Base-by-base conservation (phyloP, 371 early-diverging fungal genomes). In the Zychaea mexicana region DNA sequence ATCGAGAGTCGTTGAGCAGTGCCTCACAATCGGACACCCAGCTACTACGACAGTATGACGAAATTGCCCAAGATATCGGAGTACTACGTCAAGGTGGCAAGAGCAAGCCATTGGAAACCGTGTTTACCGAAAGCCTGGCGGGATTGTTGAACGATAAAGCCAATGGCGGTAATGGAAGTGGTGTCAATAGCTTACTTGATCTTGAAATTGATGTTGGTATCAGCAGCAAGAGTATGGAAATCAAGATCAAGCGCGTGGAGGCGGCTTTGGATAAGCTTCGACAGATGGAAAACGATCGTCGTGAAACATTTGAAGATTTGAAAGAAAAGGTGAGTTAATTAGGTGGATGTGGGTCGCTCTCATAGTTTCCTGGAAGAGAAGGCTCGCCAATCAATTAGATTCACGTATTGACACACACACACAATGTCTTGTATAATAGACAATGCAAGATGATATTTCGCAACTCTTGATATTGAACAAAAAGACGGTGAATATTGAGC, bases 401-500 rank as follows among this genome's bases (percentile, higher is more conserved):
- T 3, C 32, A 19, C n/a, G 17, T 26, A 58, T n/a, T 22, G 47
- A 39, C 26, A n/a, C 32, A 24, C 32, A 33, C 13, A 6, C 9
- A n/a, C 47, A 17, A 24, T 8, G 9, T 36, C 38, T 9, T 36
- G 38, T 36, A 9, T 9, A 22, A 24, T 69, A 92, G 90, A 82
- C 92, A 0, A 86, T 89, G 57, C 78, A 92, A 60, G 98, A 97
- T 72, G 98, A 98, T 69, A 97, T 97, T 39, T 90, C 94, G 10
- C 82, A 88, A 19, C 58, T 92, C 9, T 73, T 98, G 64, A 85
- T 97, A 52, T 62, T 94, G 7, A 94, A 95, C 82, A 92, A 92
- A 62, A 89, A 87, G 68, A 70, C 74, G 1, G 74, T 82, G 10
- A 88, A 91, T 57, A 85, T 89, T 10, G 96, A 95, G 66, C 87